A percentile compares a stretch with the other conserved stretches of the same genome.
Conservation (phyloP, 2,329 filamentous ascomycete species). For the Madurella fahalii region DNA sequence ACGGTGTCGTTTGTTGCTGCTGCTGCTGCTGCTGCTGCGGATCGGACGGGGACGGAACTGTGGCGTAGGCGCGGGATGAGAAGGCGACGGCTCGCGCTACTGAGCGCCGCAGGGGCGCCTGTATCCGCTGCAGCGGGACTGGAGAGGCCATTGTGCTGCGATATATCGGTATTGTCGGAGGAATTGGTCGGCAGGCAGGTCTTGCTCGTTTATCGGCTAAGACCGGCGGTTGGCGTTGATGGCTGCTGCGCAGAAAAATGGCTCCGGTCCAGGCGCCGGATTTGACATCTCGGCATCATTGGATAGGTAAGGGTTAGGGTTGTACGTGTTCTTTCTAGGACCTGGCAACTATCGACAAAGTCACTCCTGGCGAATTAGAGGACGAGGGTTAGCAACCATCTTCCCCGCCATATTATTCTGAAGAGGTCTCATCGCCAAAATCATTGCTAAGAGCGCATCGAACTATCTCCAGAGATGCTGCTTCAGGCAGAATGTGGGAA, state of each 20-base stretch:
- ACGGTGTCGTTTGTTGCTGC: slow-evolving; percentile 11
- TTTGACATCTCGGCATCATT: too few relatives aligned
- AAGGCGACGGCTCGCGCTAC: slow-evolving; percentile 32
- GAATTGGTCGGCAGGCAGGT: not conserved
- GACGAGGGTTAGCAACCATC: too few relatives aligned
- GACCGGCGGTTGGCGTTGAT: not conserved
- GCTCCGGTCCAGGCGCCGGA: too few relatives aligned
- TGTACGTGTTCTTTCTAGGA: too few relatives aligned
- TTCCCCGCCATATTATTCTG: too few relatives aligned
- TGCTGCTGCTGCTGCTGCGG: slow-evolving; percentile 16
- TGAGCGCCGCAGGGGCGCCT: slow-evolving; percentile 40
- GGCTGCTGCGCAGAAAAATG: too few relatives aligned
- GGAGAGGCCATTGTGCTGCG: slow-evolving; percentile 36
- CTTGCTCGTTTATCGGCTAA: not conserved
- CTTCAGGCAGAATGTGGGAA: slow-evolving; percentile 10
- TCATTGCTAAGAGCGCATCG: too few relatives aligned
- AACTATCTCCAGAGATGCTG: too few relatives aligned
- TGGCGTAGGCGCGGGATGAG: slow-evolving; percentile 42
- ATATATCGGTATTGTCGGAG: not conserved
- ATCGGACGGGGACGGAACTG: slow-evolving; percentile 38
- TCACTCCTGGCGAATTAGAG: too few relatives aligned
- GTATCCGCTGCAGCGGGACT: slow-evolving; percentile 40
- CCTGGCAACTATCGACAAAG: too few relatives aligned
- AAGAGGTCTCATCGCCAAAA: too few relatives aligned
- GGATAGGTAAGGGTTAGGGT: too few relatives aligned